Evolutionary conservation across 2,329 filamentous ascomycete genomes (phyloP), one percentile per base, ranked within the genome.

Genomic region (Trichoderma semiorbis): DNA sequence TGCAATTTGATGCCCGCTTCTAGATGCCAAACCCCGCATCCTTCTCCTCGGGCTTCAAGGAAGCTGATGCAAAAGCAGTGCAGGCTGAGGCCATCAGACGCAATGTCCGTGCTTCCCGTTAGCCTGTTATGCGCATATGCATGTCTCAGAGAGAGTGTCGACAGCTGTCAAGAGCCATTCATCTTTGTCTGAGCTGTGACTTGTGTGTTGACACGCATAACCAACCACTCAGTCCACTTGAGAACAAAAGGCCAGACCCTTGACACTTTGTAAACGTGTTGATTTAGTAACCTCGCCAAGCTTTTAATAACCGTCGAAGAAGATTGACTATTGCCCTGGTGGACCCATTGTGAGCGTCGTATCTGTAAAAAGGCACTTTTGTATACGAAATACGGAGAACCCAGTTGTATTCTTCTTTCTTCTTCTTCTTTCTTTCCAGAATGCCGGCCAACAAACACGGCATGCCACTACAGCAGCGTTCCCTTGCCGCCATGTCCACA

Each of bases 21-120:
- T 16, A 50, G 55, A 61, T 62, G 55, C 66, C 66, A 62, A 62
- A 39, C 66, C 67, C 67, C 55, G 55, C 61, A 62, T 32, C 16
- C 47, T 32, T 30, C 34, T 5, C 21, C 30, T 61, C 39, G 57
- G 67, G 57, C 39, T 69, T 43, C 28, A 61, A 69, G 16, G n/a
- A 28, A 36, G 55, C 57, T 62, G 57, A 69, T 69, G 67, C 67
- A 62, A 69, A 69, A 62, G 24, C 57, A 7, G 57, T 62, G 57
- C 67, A 50, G 39, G 67, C n/a, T 69, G 67, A 69, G 39, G 55
- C 34, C 67, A 69, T 69, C 66, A 16, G 57, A 61, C 28, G 57
- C 55, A n/a, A n/a, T 34, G 57, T 53, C 67, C 57, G 55, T 69
- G 55, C 66, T 69, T 60, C 26, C 14, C 30, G 26, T 18, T 50